Conservation (phyloP, 2,329 filamentous ascomycete genomes). For the Colletotrichum tropicicola region DNA sequence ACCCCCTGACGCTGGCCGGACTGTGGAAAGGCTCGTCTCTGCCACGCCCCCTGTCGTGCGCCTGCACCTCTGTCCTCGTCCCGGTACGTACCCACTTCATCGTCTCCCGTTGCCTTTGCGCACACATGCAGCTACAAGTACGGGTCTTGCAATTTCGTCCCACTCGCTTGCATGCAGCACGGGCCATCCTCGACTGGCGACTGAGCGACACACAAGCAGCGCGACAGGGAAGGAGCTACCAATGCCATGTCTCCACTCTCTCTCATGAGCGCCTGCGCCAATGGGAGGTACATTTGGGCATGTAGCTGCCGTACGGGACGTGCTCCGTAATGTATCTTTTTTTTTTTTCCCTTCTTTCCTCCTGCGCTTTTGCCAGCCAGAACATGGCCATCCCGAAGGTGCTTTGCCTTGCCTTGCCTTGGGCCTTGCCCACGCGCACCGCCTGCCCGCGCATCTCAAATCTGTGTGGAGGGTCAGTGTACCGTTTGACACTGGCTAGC, state of each 20-base stretch:
- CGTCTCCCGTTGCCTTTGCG: too few relatives aligned
- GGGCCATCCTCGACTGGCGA: constrained; percentile 20
- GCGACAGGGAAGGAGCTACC: constrained; percentile 25
- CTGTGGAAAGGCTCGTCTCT: constrained; percentile 22
- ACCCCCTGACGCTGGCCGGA: constrained; percentile 19
- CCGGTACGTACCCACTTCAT: neutral
- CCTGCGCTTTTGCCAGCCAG: neutral
- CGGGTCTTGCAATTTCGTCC: constrained; percentile 31
- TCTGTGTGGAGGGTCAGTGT: constrained; percentile 6
- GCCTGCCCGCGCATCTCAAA: too few relatives aligned
- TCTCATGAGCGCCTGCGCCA: too few relatives aligned
- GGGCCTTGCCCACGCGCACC: too few relatives aligned
- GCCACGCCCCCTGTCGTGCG: neutral
- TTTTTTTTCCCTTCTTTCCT: neutral
- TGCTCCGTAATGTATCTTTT: neutral
- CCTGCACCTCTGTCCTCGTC: neutral
- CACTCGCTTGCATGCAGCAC: constrained; percentile 27
- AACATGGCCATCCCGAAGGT: too few relatives aligned
- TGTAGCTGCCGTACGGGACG: neutral
- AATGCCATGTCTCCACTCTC: constrained; percentile 1
- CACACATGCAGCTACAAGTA: constrained; percentile 19
- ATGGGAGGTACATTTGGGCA: neutral
- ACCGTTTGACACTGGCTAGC: neutral
- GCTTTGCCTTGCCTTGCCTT: too few relatives aligned
- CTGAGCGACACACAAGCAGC: constrained; percentile 12